Conservation (phyloP, 805 yeast species). For the Saccharomycopsis babjevae region DNA sequence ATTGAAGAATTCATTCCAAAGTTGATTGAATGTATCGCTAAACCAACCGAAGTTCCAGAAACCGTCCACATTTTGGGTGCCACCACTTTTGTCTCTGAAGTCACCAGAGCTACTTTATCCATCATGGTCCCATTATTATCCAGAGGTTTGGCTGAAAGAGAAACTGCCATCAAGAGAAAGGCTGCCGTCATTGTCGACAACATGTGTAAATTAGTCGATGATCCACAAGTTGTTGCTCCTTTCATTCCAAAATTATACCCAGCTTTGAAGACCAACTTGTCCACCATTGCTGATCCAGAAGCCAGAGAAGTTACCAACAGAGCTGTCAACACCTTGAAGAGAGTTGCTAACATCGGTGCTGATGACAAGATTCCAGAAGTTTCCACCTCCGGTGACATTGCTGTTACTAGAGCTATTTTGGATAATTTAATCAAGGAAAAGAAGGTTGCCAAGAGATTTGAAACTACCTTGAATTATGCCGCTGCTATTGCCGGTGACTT, state of each 20-base stretch:
- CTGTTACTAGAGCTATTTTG: conserved; percentile 78
- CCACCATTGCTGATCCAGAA: conserved; percentile 99
- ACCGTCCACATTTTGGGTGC: conserved; percentile 99
- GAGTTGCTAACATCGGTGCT: conserved; percentile 95
- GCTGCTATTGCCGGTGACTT: conserved; percentile 98
- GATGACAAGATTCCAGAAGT: conserved; percentile 91
- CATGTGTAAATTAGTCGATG: conserved; percentile 99
- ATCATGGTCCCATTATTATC: conserved; percentile 98
- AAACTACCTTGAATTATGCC: conserved; percentile 64
- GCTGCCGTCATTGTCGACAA: conserved; percentile 98
- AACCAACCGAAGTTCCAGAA: conserved; percentile 96
- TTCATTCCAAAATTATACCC: conserved; percentile 94
- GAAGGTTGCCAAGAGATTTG: conserved; percentile 62
- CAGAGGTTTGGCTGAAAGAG: conserved; percentile 99
- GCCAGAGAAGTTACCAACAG: conserved; percentile 97
- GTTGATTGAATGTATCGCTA: conserved; percentile 91
- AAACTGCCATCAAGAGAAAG: conserved; percentile 98
- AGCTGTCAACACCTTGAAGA: conserved; percentile 93
- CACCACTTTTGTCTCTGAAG: conserved; percentile 98
- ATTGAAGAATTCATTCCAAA: conserved; percentile 98
- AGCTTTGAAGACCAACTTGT: conserved; percentile 86
- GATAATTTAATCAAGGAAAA: conserved; percentile 57
- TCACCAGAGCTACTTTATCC: conserved; percentile 97
- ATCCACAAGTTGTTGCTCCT: conserved; percentile 99
- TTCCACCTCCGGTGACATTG: conserved; percentile 96